A percentile compares a stretch with the other conserved stretches of the same genome.
phyloP scores from a whole-genome alignment of 768 basidiomycete species.

The Leccinum longicurvipes region DNA sequence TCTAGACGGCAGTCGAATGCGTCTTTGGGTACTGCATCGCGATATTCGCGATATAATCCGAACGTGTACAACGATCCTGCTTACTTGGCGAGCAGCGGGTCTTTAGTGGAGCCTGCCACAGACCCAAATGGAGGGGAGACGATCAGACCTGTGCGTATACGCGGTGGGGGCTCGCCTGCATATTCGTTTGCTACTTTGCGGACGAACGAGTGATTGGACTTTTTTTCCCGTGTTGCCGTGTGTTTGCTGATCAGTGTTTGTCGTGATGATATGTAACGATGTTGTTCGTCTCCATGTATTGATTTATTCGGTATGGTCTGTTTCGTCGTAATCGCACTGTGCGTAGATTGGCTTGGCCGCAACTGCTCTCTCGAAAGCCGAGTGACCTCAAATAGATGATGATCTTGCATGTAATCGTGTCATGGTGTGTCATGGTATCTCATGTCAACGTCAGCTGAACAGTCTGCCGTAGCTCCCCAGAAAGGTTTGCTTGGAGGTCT shows the following conservation, averaged over 20 bases:
- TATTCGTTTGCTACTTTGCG: constrained; percentile 16
- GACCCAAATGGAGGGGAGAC: constrained; percentile 21
- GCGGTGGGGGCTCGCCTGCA: constrained; percentile 14
- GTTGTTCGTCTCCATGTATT: background rate
- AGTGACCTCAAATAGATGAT: background rate
- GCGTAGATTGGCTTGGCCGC: background rate
- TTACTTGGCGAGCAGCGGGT: constrained; percentile 26
- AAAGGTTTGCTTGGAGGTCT: background rate
- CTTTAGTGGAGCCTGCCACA: constrained; percentile 24
- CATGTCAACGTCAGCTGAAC: background rate
- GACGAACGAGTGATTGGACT: constrained; percentile 11
- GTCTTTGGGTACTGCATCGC: constrained; percentile 20
- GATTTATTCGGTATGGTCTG: constrained; percentile 9
- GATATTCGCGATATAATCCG: constrained; percentile 20
- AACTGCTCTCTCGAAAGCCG: background rate
- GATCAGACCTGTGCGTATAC: constrained; percentile 16
- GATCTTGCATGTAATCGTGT: background rate
- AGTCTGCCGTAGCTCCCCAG: background rate
- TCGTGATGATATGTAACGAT: background rate
- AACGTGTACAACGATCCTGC: constrained; percentile 26
- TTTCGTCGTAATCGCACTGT: constrained; percentile 9
- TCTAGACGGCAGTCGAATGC: constrained; percentile 28
- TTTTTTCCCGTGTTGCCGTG: background rate
- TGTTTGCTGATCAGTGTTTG: background rate
- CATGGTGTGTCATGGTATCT: background rate